Percentiles rank a stretch among this genome's conserved stretches.
Conservation (phyloP, 306 rosid species). For the Begonia fuchsioides region DNA sequence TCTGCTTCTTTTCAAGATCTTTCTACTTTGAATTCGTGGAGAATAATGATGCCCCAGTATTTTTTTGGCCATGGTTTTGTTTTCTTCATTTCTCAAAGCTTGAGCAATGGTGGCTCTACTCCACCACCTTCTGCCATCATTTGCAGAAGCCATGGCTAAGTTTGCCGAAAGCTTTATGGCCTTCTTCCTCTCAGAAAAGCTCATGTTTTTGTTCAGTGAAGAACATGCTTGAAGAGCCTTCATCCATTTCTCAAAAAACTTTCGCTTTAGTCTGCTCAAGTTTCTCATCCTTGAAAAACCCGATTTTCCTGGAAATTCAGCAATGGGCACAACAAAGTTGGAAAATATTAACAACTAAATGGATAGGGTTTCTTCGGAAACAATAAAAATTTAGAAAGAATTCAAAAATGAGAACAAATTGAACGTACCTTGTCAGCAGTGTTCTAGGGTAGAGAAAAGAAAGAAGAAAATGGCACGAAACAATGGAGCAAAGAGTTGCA, state of each 20-base stretch:
- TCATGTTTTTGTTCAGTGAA: slow-evolving; percentile 35
- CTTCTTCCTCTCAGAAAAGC: slow-evolving; percentile 42
- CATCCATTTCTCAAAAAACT: slow-evolving; percentile 56
- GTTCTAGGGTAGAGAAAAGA: too few species aligned
- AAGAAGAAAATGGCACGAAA: too few species aligned
- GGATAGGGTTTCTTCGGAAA: too few species aligned
- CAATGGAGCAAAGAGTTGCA: slow-evolving; percentile 1
- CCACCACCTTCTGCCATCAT: slow-evolving; percentile 40
- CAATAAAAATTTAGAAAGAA: too few species aligned
- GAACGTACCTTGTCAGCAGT: too few species aligned
- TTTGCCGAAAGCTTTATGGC: slow-evolving; percentile 73
- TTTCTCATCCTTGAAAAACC: slow-evolving; percentile 29
- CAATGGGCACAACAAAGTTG: slow-evolving; percentile 1
- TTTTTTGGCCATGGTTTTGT: slow-evolving; percentile 5
- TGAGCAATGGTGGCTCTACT: slow-evolving; percentile 44
- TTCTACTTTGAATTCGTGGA: slow-evolving; percentile 16
- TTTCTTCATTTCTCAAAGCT: slow-evolving; percentile 11
- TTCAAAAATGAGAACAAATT: too few species aligned
- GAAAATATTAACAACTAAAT: too few species aligned
- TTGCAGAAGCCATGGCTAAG: slow-evolving; percentile 73
- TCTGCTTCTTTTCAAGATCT: slow-evolving; percentile 30
- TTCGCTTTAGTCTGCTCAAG: slow-evolving; percentile 33
- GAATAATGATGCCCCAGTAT: slow-evolving; percentile 11
- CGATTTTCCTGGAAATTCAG: slow-evolving; percentile 5
- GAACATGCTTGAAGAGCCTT: slow-evolving; percentile 37